phyloP scores from a whole-genome alignment of 2,329 filamentous ascomycete genomes.

The Microcera coccophila region DNA sequence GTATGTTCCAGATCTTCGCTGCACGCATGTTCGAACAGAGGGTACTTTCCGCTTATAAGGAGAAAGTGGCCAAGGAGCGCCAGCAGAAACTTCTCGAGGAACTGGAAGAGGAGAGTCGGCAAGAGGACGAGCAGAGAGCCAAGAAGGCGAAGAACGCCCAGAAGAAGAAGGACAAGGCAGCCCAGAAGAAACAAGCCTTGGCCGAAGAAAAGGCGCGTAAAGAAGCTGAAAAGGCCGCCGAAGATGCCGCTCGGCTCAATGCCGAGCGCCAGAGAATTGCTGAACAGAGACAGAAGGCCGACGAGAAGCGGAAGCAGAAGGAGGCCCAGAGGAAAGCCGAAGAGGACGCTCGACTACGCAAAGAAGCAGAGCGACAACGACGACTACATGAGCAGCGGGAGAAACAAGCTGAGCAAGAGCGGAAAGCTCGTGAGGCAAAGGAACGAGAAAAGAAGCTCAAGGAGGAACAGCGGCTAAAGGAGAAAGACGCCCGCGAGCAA shows the following conservation, averaged over 20 bases:
- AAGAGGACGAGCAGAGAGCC: conserved; percentile 74
- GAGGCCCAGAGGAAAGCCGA: conserved; percentile 87
- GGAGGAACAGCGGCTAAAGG: conserved; percentile 75
- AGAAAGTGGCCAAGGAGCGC: conserved; percentile 91
- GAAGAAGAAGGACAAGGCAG: conserved; percentile 91
- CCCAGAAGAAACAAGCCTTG: conserved; percentile 78
- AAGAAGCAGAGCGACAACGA: conserved; percentile 79
- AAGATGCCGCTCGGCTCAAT: conserved; percentile 72
- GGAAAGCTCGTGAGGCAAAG: conserved; percentile 61
- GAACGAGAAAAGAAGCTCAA: conserved; percentile 78
- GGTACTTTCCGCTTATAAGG: conserved; percentile 93
- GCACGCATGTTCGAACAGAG: conserved; percentile 99
- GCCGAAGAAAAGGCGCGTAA: conserved; percentile 88
- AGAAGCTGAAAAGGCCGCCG: conserved; percentile 84
- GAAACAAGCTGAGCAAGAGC: conserved; percentile 77
- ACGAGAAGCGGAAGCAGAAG: conserved; percentile 87
- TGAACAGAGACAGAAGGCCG: conserved; percentile 75
- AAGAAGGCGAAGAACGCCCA: conserved; percentile 93
- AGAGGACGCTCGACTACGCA: conserved; percentile 80
- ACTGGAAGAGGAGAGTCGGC: conserved; percentile 76
- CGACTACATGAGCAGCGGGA: conserved; percentile 81
- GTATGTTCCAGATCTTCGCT: conserved; percentile 99
- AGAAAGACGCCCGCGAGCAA: conserved; percentile 72
- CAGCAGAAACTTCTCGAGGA: conserved; percentile 89
- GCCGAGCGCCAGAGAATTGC: conserved; percentile 75